Evolutionary conservation across 495 filamentous ascomycete species (phyloP).

Genomic region (Patellaria atrata): DNA sequence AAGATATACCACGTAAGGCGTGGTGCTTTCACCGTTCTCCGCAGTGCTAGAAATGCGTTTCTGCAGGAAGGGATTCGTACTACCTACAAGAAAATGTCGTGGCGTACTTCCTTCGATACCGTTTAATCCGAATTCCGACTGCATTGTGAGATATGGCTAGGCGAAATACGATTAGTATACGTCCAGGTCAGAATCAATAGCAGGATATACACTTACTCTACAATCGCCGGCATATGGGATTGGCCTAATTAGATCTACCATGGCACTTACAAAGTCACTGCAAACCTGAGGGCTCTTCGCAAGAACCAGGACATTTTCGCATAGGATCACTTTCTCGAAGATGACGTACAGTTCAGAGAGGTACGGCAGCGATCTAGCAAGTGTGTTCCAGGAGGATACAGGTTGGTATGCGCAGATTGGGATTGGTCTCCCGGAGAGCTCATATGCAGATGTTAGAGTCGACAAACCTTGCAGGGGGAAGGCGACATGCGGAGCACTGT

Average conservation of each 20-base stretch:
- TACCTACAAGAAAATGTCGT: conserved; percentile 21
- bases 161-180: too few relatives aligned
- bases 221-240: conserved; percentile 24
- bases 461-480: conserved; percentile 24
- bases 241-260: conserved; percentile 24
- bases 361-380: conserved; percentile 20
- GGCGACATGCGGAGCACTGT: conserved; percentile 19
- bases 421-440: conserved; percentile 5
- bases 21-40: conserved; percentile 8
- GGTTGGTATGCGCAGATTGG: conserved; percentile 23
- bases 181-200: too few relatives aligned
- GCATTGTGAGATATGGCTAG: conserved; percentile 26
- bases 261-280: conserved; percentile 20
- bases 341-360: conserved; percentile 22
- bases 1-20: conserved; percentile 20
- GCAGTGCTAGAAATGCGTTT: conserved; percentile 15
- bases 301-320: conserved; percentile 23
- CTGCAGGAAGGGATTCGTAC: conserved; percentile 24
- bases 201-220: too few relatives aligned
- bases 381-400: conserved; percentile 19
- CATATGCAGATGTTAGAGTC: conserved; percentile 8
- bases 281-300: conserved; percentile 23
- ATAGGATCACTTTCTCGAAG: conserved; percentile 24
- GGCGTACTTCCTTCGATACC: conserved; percentile 18
- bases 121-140: conserved; percentile 21